A percentile compares a stretch with the other conserved stretches of the same genome.
These are phyloP conservation scores for Botryotinia globosa DNA, from an alignment of 2,329 filamentous ascomycete species.

Conservation along the genomic window DNA sequence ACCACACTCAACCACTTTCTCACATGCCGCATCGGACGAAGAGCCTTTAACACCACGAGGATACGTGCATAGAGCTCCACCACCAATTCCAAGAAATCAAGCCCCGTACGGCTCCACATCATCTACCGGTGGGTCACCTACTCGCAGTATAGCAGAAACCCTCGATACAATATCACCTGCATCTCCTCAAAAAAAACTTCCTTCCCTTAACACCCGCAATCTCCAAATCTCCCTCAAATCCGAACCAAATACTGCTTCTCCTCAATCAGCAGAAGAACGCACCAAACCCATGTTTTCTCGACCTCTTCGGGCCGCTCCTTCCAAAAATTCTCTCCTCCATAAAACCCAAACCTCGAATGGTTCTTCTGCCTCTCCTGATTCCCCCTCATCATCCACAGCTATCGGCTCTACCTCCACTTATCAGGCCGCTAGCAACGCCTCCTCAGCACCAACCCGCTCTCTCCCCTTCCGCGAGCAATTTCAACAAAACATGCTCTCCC, in stretches of 20 bases:
- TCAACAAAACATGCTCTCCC: slow-evolving; percentile 41
- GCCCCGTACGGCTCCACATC: slow-evolving; percentile 34
- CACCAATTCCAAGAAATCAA: slow-evolving; percentile 53
- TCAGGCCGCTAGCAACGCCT: slow-evolving; percentile 17
- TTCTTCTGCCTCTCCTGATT: neutral
- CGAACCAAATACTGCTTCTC: slow-evolving; percentile 27
- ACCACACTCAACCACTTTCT: slow-evolving; percentile 58
- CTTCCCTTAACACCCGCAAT: slow-evolving; percentile 18
- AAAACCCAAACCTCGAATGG: slow-evolving; percentile 11
- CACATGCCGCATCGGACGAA: slow-evolving; percentile 54
- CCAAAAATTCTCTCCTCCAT: slow-evolving; percentile 9
- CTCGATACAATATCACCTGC: slow-evolving; percentile 25
- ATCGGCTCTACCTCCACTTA: slow-evolving; percentile 4
- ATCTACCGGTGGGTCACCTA: slow-evolving; percentile 28
- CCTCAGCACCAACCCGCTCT: slow-evolving; percentile 39
- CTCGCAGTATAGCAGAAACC: slow-evolving; percentile 34
- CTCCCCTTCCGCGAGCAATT: slow-evolving; percentile 63
- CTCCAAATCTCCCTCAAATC: slow-evolving; percentile 24
- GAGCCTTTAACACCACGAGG: slow-evolving; percentile 55
- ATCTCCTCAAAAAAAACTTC: slow-evolving; percentile 12
- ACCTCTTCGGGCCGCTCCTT: slow-evolving; percentile 18
- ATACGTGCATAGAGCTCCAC: slow-evolving; percentile 56
- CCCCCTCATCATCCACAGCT: slow-evolving; percentile 16
- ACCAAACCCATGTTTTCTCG: neutral
- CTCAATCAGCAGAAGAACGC: slow-evolving; percentile 22